Evolutionary conservation across 2,329 filamentous ascomycete genomes (phyloP).

Genomic region (Dissoconium aciculare): DNA sequence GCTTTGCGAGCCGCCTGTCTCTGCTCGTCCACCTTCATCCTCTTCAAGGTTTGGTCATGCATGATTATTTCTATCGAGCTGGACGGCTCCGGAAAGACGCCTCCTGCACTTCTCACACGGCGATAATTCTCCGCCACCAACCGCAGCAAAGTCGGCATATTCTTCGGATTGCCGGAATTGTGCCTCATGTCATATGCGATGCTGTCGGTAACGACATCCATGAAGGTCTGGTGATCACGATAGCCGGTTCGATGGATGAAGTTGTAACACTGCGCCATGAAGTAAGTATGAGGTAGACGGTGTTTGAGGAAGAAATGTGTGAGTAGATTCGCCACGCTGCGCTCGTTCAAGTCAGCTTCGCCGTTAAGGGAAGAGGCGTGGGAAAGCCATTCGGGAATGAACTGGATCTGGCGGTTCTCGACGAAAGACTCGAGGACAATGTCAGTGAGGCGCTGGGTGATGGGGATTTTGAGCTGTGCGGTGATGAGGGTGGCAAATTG

Average conservation of each 20-base stretch:
- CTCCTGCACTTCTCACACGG: too few relatives aligned
- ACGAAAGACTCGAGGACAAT: conserved; percentile 16
- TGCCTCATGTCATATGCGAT: conserved; percentile 18
- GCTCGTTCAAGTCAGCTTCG: conserved; percentile 7
- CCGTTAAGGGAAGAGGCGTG: background rate
- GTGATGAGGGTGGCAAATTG: conserved; percentile 15
- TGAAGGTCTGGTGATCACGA: conserved; percentile 9
- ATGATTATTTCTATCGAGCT: too few relatives aligned
- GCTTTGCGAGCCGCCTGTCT: too few relatives aligned
- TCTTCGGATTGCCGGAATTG: background rate
- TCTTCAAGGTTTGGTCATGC: too few relatives aligned
- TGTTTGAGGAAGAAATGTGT: conserved; percentile 14
- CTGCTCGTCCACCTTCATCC: too few relatives aligned
- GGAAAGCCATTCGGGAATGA: background rate
- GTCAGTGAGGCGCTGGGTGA: conserved; percentile 13
- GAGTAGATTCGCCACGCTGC: conserved; percentile 12
- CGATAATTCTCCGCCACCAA: background rate
- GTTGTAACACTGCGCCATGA: conserved; percentile 17
- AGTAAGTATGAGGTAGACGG: conserved; percentile 16
- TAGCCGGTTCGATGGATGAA: conserved; percentile 9
- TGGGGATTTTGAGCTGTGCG: conserved; percentile 11
- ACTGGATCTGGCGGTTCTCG: conserved; percentile 5
- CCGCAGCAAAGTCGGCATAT: background rate
- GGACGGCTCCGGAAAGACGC: too few relatives aligned
- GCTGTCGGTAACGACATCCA: conserved; percentile 13